These are phyloP conservation scores for Talaromyces sp. DNA, from an alignment of 2,329 filamentous ascomycete genomes.

Conservation along the genomic window DNA sequence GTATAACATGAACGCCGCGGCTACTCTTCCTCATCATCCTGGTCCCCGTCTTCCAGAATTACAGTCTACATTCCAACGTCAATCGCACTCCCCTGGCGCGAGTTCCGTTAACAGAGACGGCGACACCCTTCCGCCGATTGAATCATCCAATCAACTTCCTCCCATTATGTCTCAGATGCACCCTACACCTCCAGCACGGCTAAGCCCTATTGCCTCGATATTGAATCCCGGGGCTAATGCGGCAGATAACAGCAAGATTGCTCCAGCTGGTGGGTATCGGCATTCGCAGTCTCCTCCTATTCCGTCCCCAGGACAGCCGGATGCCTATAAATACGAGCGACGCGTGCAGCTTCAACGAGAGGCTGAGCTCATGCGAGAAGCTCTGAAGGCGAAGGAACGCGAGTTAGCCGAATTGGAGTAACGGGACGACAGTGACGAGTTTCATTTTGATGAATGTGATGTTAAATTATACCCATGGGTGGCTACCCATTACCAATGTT, in stretches of 20 bases:
- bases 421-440: not conserved
- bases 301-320: conserved; percentile 39
- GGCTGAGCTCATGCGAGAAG: conserved; percentile 68
- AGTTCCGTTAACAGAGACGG: conserved; percentile 28
- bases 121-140: conserved; percentile 23
- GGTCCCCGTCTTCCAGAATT: conserved; percentile 30
- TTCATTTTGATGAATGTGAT: no score
- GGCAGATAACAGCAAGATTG: conserved; percentile 22
- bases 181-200: conserved; percentile 49
- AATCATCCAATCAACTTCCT: conserved; percentile 34
- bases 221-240: conserved; percentile 51
- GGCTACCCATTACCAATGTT: no score
- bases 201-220: conserved; percentile 72
- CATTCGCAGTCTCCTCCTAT: conserved; percentile 25
- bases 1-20: conserved; percentile 31
- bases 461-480: no score
- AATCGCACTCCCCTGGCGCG: conserved; percentile 18
- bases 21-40: conserved; percentile 28
- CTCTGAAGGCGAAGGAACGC: conserved; percentile 67
- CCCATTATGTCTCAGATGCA: conserved; percentile 35
- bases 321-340: conserved; percentile 51
- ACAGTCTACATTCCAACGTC: conserved; percentile 16
- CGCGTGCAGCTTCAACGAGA: conserved; percentile 64
- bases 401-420: conserved; percentile 56
- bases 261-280: not conserved